phyloP scores from a whole-genome alignment of 805 yeast genomes.

The Yamadazyma laniorum region DNA sequence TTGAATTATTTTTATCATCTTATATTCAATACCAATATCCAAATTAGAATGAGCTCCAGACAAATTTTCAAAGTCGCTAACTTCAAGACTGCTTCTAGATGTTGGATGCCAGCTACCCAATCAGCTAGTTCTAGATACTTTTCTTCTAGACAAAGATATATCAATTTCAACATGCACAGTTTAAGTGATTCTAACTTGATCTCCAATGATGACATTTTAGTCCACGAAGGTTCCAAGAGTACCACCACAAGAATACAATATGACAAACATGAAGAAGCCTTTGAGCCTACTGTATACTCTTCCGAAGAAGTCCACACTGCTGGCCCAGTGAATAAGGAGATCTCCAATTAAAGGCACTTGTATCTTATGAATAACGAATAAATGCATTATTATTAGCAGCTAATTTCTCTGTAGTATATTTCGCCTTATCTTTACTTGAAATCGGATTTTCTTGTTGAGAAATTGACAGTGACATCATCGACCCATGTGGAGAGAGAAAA shows the following conservation, averaged over 20 bases:
- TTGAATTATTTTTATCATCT: no score
- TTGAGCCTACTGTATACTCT: conserved; percentile 41
- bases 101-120: conserved; percentile 38
- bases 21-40: no score
- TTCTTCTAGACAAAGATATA: conserved; percentile 35
- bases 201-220: conserved; percentile 33
- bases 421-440: no score
- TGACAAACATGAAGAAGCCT: conserved; percentile 21
- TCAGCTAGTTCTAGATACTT: conserved; percentile 25
- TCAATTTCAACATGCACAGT: conserved; percentile 31
- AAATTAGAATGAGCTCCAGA: conserved; percentile 21
- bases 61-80: conserved; percentile 32
- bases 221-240: conserved; percentile 7
- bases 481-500: no score
- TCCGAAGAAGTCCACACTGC: conserved; percentile 44
- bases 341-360: not conserved
- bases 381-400: not conserved
- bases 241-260: conserved; percentile 11
- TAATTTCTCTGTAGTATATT: no score
- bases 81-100: conserved; percentile 42
- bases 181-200: conserved; percentile 29
- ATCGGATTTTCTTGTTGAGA: no score
- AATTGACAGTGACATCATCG: no score
- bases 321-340: conserved; percentile 37
- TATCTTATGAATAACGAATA: not conserved